A percentile compares a stretch with the other conserved stretches of the same genome.
Evolutionary conservation across 805 yeast genomes (phyloP).

Genomic region (Barnettozyma botsteinii): DNA sequence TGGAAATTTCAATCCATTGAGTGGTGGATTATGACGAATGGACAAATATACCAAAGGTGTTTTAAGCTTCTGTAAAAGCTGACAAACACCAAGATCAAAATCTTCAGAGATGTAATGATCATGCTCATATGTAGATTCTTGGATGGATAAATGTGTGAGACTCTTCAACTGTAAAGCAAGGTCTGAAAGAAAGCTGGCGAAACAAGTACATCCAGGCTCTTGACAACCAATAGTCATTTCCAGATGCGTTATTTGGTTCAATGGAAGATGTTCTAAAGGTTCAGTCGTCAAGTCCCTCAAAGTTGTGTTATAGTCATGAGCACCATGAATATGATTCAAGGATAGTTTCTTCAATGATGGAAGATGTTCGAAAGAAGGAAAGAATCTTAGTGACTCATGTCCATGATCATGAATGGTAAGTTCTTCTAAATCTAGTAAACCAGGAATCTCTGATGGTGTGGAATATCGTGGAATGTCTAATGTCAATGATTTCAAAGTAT

Average conservation of each 20-base stretch:
- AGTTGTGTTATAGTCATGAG: constrained; percentile 34
- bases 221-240: constrained; percentile 54
- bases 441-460: background rate
- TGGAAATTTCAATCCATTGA: constrained; percentile 42
- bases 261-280: constrained; percentile 30
- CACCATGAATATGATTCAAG: constrained; percentile 42
- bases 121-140: constrained; percentile 34
- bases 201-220: constrained; percentile 39
- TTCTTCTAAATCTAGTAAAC: background rate
- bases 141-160: constrained; percentile 23
- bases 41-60: constrained; percentile 36
- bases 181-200: constrained; percentile 35
- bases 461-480: constrained; percentile 12
- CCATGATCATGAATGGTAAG: constrained; percentile 31
- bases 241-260: constrained; percentile 34
- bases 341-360: constrained; percentile 30
- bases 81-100: constrained; percentile 47
- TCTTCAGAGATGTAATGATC: constrained; percentile 45
- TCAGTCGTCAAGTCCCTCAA: constrained; percentile 27
- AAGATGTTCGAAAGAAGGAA: constrained; percentile 24
- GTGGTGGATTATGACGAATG: constrained; percentile 55
- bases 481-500: constrained; percentile 4
- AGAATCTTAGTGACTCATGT: constrained; percentile 31
- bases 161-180: constrained; percentile 30
- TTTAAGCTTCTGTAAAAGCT: constrained; percentile 33